Conservation (phyloP, 225 moss, liverwort and hornwort species). For the Straminergon stramineum region DNA sequence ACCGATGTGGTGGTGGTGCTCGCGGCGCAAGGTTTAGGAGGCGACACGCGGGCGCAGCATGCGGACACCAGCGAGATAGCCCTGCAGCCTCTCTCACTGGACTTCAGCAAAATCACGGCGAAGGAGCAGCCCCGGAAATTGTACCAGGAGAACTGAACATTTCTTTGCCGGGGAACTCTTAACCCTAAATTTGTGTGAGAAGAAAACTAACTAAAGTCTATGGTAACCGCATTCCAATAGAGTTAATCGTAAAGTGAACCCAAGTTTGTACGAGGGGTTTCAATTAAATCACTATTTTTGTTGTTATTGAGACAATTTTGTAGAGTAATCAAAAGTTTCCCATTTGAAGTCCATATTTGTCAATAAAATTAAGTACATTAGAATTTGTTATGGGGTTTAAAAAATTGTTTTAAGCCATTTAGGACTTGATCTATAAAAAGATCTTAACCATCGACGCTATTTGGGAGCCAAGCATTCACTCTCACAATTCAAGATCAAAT, state of each 20-base stretch:
- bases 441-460: fast-evolving
- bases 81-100: background rate
- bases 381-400: too few relatives aligned
- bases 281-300: background rate
- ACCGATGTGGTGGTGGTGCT: background rate
- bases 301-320: background rate
- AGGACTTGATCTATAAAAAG: too few relatives aligned
- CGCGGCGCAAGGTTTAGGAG: background rate
- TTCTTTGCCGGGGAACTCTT: background rate
- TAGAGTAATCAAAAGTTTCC: background rate
- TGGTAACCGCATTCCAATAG: too few relatives aligned
- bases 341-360: fast-evolving
- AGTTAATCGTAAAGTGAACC: background rate
- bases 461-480: background rate
- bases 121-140: too few relatives aligned
- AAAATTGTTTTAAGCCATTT: too few relatives aligned
- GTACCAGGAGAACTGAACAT: too few relatives aligned
- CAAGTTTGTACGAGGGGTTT: background rate
- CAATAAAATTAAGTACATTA: too few relatives aligned
- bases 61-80: background rate
- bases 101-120: background rate
- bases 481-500: background rate
- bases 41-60: background rate
- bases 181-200: background rate
- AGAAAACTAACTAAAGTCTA: background rate